A percentile compares a stretch with the other conserved stretches of the same genome.
Evolutionary conservation across 768 basidiomycete genomes (phyloP).

Genomic region (Tricholoma sp.): DNA sequence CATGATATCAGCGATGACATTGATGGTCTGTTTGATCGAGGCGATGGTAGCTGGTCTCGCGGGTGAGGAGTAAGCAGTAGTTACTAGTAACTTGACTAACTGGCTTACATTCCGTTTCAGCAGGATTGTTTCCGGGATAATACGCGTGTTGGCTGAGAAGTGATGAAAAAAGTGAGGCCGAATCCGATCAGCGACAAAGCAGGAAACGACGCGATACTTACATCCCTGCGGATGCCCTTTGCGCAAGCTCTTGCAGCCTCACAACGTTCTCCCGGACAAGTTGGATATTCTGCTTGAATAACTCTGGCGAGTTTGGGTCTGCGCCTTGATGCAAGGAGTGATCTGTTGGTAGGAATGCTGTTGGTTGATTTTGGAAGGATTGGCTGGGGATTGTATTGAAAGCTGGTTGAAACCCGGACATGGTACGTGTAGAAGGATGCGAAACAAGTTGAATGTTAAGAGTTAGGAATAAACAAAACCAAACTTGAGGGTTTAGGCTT

Average conservation of each 20-base stretch:
- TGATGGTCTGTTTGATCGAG: conserved; percentile 46
- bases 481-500: too few relatives aligned
- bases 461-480: too few relatives aligned
- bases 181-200: neutral
- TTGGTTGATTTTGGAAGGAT: conserved; percentile 11
- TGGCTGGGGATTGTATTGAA: conserved; percentile 1
- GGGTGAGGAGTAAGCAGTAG: too few relatives aligned
- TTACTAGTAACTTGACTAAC: neutral
- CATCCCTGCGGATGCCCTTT: conserved; percentile 48
- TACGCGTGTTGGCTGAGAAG: conserved; percentile 54
- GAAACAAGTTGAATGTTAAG: too few relatives aligned
- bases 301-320: conserved; percentile 55
- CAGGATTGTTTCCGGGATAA: conserved; percentile 46
- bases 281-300: conserved; percentile 57
- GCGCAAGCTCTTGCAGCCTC: conserved; percentile 43
- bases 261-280: conserved; percentile 43
- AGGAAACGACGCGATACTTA: conserved; percentile 25
- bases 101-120: conserved; percentile 47
- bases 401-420: conserved; percentile 4
- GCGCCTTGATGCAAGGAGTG: conserved; percentile 26
- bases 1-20: conserved; percentile 41
- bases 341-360: conserved; percentile 6
- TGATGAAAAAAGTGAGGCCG: neutral
- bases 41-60: conserved; percentile 37
- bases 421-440: conserved; percentile 2